Base-by-base conservation (phyloP, 257 asterid genomes). In the Capsicum pubescens region DNA sequence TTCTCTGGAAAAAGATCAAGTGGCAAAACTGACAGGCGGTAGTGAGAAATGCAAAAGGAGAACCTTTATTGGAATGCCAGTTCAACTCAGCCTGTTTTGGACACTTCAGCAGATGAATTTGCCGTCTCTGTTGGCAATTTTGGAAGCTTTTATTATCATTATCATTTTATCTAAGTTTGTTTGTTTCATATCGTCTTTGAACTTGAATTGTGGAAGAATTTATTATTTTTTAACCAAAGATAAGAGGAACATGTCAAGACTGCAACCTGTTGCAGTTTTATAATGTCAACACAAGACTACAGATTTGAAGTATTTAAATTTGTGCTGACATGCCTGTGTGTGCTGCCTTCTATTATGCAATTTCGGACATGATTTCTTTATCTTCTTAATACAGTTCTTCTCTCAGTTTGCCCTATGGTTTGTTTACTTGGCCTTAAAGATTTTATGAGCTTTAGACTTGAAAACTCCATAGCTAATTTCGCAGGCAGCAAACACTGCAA, bases 21-120 rank as follows among this genome's bases (percentile, higher is more conserved):
- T 35, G 98, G 99, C 26, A 97, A 97, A 87, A 97, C 98, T 4
- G 81, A 95, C 5, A 90, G 98, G 58, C 98, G 98, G n/a, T 95
- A 90, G 84, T 54, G 42, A 26, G 81, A 74, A 14, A 77, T 54
- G 12, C 26, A 21, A 14, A 14, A 54, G 54, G 81, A 21, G 21
- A 77, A 54, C 58, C 39, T 46, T 46, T 44, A 39, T n/a, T 71
- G 79, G 79, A 71, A 46, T n/a, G 79, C 17, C 58, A 17, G 39
- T 71, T 71, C 80, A 71, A 19, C 15, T 77, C 64, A 14, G 48
- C 63, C 26, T 52, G 13, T 9, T 76, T 48, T 11, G 80, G 60
- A 72, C 42, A 48, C 12, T 7, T 71, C 8, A 0, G n/a, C 42
- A 46, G 80, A 5, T 48, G 39, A 52, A 21, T 52, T 52, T 74